Percentiles rank a stretch among this genome's conserved stretches.
Conservation (phyloP, 148 eudicot genomes). For the Chenopodium quinoa region DNA sequence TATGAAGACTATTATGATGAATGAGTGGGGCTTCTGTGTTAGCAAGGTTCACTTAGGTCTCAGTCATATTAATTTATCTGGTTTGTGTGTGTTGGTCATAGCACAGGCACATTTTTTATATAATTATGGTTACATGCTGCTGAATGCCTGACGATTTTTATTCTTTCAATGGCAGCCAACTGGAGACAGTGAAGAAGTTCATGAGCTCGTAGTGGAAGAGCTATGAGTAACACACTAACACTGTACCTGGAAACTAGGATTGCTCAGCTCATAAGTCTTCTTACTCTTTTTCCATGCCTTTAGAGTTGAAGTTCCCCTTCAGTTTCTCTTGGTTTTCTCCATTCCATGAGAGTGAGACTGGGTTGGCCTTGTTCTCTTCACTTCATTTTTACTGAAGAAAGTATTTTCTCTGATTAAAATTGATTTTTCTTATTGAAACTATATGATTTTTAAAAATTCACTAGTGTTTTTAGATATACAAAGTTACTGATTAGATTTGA, state of each 20-base stretch:
- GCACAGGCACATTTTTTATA: not conserved
- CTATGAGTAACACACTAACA: conserved; percentile 23
- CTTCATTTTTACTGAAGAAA: not conserved
- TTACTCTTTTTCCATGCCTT: not conserved
- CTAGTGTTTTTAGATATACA: not conserved
- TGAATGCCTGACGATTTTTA: not conserved
- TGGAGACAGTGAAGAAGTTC: conserved; percentile 33
- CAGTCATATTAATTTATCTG: too few species aligned
- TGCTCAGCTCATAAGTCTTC: not conserved
- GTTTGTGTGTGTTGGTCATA: not conserved
- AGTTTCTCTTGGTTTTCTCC: not conserved
- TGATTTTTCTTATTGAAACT: not conserved
- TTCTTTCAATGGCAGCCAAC: conserved; percentile 31
- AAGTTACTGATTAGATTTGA: not conserved
- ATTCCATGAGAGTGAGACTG: not conserved
- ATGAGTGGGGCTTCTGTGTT: not conserved
- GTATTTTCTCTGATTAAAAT: too few species aligned
- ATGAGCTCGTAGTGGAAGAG: conserved; percentile 22
- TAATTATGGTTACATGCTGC: not conserved
- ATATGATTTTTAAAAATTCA: too few species aligned
- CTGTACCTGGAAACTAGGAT: not conserved
- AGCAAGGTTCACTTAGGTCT: not conserved
- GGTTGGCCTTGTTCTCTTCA: not conserved
- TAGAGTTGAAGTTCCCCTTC: not conserved
- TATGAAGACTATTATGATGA: conserved; percentile 1